A percentile compares a stretch with the other conserved stretches of the same genome.
These are phyloP conservation scores for Staphylotrichum longicolle DNA, from an alignment of 495 filamentous ascomycete genomes.

Conservation along the genomic window DNA sequence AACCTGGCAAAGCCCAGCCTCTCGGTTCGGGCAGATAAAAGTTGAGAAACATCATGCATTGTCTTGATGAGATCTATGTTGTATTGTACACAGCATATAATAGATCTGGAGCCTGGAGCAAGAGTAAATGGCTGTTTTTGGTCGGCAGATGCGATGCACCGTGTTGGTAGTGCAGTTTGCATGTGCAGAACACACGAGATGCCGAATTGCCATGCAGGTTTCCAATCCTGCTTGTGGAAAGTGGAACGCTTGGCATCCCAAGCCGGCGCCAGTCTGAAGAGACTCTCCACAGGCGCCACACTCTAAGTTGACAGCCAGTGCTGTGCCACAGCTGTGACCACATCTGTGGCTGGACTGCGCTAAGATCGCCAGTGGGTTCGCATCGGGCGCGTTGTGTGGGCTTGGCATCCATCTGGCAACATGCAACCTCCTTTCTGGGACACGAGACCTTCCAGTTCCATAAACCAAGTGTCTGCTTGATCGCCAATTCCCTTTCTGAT, in stretches of 20 bases:
- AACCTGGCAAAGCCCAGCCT: neutral
- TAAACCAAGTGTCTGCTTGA: neutral
- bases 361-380: neutral
- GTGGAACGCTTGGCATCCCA: neutral
- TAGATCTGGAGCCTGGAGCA: no score
- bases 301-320: neutral
- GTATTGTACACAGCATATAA: no score
- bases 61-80: no score
- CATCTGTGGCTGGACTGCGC: neutral
- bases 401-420: no score
- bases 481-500: neutral
- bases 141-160: no score
- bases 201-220: neutral
- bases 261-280: neutral
- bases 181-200: neutral
- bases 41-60: neutral
- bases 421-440: neutral
- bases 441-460: neutral
- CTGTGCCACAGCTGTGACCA: neutral
- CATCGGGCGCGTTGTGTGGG: no score
- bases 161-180: no score
- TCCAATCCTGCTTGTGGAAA: neutral
- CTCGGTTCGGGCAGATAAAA: neutral
- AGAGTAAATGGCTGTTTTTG: no score
- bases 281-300: conserved; percentile 3